Base-by-base conservation (phyloP, 1,284 basidiomycete species). In the Leccinum variabile region DNA sequence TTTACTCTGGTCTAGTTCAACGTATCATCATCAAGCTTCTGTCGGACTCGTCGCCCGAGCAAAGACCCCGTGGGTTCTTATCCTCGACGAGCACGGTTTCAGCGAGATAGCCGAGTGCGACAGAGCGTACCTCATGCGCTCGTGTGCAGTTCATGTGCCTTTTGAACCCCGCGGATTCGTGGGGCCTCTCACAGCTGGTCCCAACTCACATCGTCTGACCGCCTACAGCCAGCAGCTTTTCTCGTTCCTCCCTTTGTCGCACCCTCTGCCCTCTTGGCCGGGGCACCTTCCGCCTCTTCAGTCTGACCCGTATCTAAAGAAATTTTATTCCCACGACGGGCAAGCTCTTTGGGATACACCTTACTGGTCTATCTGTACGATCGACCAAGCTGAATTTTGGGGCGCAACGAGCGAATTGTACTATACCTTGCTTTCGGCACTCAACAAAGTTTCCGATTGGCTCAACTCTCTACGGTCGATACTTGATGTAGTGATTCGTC, bases 241-340 rank as follows among this genome's bases (percentile, higher is more conserved):
- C 75, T 88, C 5, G 68, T 82, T 4, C 87, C 88, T 8, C 88
- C 88, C 1, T 84, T 88, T 65, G 74, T 86, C 5, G 68, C 76
- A 1, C 66, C 68, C 0, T 59, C 68, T 2, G 32, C 72, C 18
- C 65, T 81, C 50, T 70, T 81, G 13, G 66, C 72, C 2, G 55
- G 64, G 9, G 66, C 68, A 41, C 63, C 68, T 9, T 63, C 68
- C 33, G 30, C 63, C 9, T 63, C 68, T 14, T 39, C 59, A 54
- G 62, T 77, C 50, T 88, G 87, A 87, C 59, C 68, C 25, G 65
- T 67, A 4, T 69, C 87, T 8, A 60, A 75, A 32, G 68, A 76
- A 3, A 68, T 4, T 74, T 87, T 39, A 73, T 78, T 9, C 72
- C 79, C 33, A 75, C 83, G 5, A 68, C 79, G 0, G 89, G 87